Base-by-base conservation (phyloP, 1,139 yeast species). In the Hemisphaericaspora subhashii region DNA sequence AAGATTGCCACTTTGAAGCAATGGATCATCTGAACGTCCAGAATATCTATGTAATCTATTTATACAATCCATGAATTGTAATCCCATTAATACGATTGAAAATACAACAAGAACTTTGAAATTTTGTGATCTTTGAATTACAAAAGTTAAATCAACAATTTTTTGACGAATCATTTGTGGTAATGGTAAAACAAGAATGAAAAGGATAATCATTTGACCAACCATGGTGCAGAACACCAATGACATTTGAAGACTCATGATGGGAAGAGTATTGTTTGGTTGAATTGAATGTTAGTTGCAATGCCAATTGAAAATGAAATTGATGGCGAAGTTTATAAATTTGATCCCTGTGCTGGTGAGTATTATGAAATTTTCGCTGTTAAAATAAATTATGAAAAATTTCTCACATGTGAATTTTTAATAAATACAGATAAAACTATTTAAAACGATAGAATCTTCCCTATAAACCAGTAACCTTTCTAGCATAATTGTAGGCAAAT, bases 61-160 rank as follows among this genome's bases (percentile, higher is more conserved):
- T 59, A 77, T 58, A 12, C 89, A 77, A 53, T 84, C 92, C 20
- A 72, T 40, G 50, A 83, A 83, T 58, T 82, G 72, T 52, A 82
- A 55, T 8, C 66, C 66, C 41, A 82, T 71, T 3, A 83, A 57
- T 1, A 66, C 49, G 4, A 69, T 62, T 11, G 68, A 54, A 42
- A 83, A 81, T 1, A 61, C 58, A 4, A 72, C 48, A 0, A 81
- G 76, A 1, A 83, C 77, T 43, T 66, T 70, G 46, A 71, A 65
- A 54, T 81, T 77, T 30, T 64, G 64, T 37, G 67, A 69, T 34
- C 61, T 62, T 53, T 64, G 54, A 21, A 72, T 47, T 17, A 48
- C 47, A 37, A 66, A 62, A 38, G 71, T 69, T 1, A 64, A 28
- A n/a, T 60, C 55, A 33, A 77, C 73, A 14, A 79, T 57, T 16